Evolutionary conservation across 768 basidiomycete species (phyloP), one percentile per base, ranked within the genome.

Genomic region (Suillus lakei): DNA sequence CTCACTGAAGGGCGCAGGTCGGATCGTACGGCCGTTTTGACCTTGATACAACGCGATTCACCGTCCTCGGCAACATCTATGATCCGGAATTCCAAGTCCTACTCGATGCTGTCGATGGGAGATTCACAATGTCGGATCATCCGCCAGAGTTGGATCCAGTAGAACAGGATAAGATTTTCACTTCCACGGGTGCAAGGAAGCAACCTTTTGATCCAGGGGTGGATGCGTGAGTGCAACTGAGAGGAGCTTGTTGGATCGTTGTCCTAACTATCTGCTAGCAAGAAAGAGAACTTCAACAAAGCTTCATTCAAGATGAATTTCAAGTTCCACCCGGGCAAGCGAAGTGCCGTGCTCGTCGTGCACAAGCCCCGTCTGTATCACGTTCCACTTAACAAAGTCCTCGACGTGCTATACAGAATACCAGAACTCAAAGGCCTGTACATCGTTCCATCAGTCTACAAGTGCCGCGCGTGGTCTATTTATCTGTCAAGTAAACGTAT

Each of bases 11-110:
- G 32, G 4, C 18, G 13, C 60, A 79, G 80, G 79, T 80, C 1
- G 79, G 79, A 5, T 68, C 77, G 28, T 80, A 76, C 41, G 79
- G 79, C 21, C 60, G 62, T 3, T 32, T 81, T 34, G 72, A 80
- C 7, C 28, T 16, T 0, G 68, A 70, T 1, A 80, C 77, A 0
- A 78, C 79, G 16, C 69, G 71, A 10, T 64, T 80, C 39, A 61
- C 62, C 2, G 71, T 72, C 55, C 68, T 73, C 0, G 79, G 79
- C 0, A 80, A 78, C 64, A 73, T 80, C 53, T 81, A 80, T 38
- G 60, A 71, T 5, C 43, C 65, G 2, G 62, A 68, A 0, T 71
- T 68, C 28, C 76, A 73, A 23, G 23, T 3, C 5, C 65, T 68
- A 5, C 65, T 79, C 0, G 44, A 71, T 50, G 66, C 9, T 5